These are phyloP conservation scores for Botrytis paeoniae DNA, from an alignment of 2,329 filamentous ascomycete species.

Conservation along the genomic window DNA sequence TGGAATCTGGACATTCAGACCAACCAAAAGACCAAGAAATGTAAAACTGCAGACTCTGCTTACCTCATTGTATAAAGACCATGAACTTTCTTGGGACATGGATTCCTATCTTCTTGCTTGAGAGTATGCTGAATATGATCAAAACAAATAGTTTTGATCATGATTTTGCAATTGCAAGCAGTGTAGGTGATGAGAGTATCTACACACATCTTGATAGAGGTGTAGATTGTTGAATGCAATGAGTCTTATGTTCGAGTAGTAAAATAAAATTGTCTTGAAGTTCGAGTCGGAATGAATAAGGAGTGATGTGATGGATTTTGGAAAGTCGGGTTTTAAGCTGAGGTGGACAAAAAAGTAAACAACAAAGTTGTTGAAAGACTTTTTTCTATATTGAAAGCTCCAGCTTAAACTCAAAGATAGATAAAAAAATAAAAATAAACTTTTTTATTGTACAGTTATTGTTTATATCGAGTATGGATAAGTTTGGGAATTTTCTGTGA, in stretches of 20 bases:
- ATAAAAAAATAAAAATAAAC: neutral
- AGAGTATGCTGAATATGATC: neutral
- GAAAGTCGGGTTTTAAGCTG: neutral
- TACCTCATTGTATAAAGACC: neutral
- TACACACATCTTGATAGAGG: neutral
- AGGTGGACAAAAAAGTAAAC: neutral
- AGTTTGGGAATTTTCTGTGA: no score
- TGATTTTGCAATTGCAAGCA: neutral
- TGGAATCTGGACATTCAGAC: neutral
- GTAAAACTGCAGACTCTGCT: neutral
- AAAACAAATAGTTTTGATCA: slow-evolving; percentile 7
- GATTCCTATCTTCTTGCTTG: neutral
- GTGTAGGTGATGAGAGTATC: neutral
- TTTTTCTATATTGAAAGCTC: no score
- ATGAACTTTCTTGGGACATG: neutral
- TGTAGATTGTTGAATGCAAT: no score
- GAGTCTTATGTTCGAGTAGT: neutral
- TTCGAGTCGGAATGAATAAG: no score
- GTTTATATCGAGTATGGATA: neutral
- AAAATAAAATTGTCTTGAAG: neutral
- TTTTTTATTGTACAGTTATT: neutral
- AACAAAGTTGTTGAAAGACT: neutral
- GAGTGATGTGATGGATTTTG: no score
- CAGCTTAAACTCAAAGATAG: neutral
- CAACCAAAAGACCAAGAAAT: neutral